Base-by-base conservation (phyloP, 2,329 filamentous ascomycete species). In the Lanzia echinophila region DNA sequence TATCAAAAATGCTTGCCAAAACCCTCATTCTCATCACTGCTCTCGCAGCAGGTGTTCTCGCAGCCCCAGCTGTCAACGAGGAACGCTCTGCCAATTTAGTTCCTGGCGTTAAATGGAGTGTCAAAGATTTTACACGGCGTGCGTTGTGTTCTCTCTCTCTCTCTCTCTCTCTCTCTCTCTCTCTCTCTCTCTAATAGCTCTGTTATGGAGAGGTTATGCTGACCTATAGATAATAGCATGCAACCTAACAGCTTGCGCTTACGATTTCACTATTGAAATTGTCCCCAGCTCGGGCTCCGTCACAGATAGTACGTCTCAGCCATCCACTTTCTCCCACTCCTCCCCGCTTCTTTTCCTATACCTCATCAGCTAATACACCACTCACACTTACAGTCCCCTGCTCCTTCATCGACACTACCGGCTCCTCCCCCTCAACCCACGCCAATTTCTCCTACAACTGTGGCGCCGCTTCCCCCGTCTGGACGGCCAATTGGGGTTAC, bases 401-500 rank as follows among this genome's bases (percentile, higher is more conserved):
- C 36, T 15, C 39, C 39, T 36, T 58, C 32, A 36, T 4, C 22
- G 34, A 13, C 24, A 56, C 46, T 34, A 24, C 41, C 19, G 34
- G 42, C 31, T 33, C 31, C 15, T 41, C 41, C 24, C n/a, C 47
- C 17, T 10, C 20, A 12, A 46, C 45, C 3, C 45, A 50, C 31
- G 47, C 33, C 38, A 38, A 33, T n/a, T 49, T 31, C 38, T 13
- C 28, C 3, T 15, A 47, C 36, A 7, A 31, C 17, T 45, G 45
- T 12, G 24, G 12, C n/a, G 17, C 17, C 7, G 22, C 28, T 13
- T 12, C 47, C 6, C 20, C 19, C 6, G 6, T 0, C 4, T 59
- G 55, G 57, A 7, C 17, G 2, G 45, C 58, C 19, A 58, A 45
- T 24, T 60, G 58, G 56, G 56, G 58, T 4, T 58, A 60, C 24